A percentile compares a stretch with the other conserved stretches of the same genome.
phyloP scores from a whole-genome alignment of 768 basidiomycete genomes.

The Boletus rex-veris region DNA sequence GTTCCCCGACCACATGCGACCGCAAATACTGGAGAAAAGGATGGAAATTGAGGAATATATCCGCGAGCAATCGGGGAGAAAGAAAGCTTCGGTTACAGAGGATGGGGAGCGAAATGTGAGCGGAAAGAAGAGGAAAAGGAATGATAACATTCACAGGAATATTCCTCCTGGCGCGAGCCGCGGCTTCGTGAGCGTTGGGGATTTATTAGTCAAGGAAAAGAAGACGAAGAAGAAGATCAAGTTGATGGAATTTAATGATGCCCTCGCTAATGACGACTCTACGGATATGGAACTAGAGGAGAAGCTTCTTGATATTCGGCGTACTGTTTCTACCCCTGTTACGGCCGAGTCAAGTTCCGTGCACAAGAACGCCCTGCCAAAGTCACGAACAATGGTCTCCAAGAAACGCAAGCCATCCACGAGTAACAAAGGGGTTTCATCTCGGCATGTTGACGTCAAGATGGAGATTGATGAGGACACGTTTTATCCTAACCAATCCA shows the following conservation, averaged over 20 bases:
- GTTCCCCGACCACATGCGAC: slow-evolving; percentile 73
- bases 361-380: slow-evolving; percentile 40
- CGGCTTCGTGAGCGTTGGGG: slow-evolving; percentile 68
- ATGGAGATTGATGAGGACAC: slow-evolving; percentile 50
- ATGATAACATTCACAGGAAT: slow-evolving; percentile 64
- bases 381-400: slow-evolving; percentile 41
- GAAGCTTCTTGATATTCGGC: slow-evolving; percentile 45
- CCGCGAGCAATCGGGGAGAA: slow-evolving; percentile 44
- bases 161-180: slow-evolving; percentile 69
- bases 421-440: slow-evolving; percentile 28
- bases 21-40: slow-evolving; percentile 70
- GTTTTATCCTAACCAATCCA: slow-evolving; percentile 10
- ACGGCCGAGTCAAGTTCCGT: slow-evolving; percentile 31
- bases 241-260: slow-evolving; percentile 44
- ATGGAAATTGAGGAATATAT: slow-evolving; percentile 81
- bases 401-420: slow-evolving; percentile 19
- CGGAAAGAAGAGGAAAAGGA: slow-evolving; percentile 64
- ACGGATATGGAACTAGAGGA: slow-evolving; percentile 65
- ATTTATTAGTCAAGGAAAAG: slow-evolving; percentile 55
- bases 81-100: slow-evolving; percentile 21
- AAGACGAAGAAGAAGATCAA: slow-evolving; percentile 43
- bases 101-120: slow-evolving; percentile 30
- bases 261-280: slow-evolving; percentile 60
- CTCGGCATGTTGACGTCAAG: slow-evolving; percentile 45
- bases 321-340: slow-evolving; percentile 49